Evolutionary conservation across 2,329 filamentous ascomycete genomes (phyloP), one percentile per base, ranked within the genome.

Genomic region (Sporothrix pallida): DNA sequence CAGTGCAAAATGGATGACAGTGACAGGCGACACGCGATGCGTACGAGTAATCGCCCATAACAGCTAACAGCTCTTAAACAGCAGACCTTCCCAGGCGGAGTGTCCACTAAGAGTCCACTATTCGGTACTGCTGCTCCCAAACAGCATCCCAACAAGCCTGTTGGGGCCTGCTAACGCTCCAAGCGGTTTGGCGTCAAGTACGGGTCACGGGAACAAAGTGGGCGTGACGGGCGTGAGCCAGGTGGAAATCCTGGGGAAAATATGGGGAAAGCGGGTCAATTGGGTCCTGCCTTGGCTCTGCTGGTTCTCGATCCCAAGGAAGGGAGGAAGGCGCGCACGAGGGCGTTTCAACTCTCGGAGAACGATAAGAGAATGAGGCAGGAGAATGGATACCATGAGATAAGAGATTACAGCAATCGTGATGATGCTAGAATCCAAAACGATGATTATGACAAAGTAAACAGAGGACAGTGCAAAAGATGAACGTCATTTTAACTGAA

Each of bases 191-290:
- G 73, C 70, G 73, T 71, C 10, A 37, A 20, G 63, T 44, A 56
- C 56, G 72, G 70, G 56, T 76, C 75, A 76, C 75, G 75, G 72
- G 75, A 72, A 70, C 75, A 70, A 69, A 70, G 75, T 69, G 50
- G 62, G 62, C 62, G 62, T 67, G 62, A 15, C 42, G 42, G 63
- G 52, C 62, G 31, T 60, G 52, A 54, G 50, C 54, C 58, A 67
- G 63, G 17, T 54, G 52, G 54, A 71, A 72, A 73, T 76, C 73
- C 75, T 74, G 75, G 75, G 75, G 75, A 75, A 76, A 76, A 76
- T 73, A 60, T 75, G 75, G 75, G 60, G 74, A 72, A 71, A 74
- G 74, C 72, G 72, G 74, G 75, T 70, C 72, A 44, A 12, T 17
- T 50, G 23, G 37, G n/a, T 56, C 20, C 15, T 37, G 20, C 31